phyloP scores from a whole-genome alignment of 768 basidiomycete genomes.

The Russula dissimulans region DNA sequence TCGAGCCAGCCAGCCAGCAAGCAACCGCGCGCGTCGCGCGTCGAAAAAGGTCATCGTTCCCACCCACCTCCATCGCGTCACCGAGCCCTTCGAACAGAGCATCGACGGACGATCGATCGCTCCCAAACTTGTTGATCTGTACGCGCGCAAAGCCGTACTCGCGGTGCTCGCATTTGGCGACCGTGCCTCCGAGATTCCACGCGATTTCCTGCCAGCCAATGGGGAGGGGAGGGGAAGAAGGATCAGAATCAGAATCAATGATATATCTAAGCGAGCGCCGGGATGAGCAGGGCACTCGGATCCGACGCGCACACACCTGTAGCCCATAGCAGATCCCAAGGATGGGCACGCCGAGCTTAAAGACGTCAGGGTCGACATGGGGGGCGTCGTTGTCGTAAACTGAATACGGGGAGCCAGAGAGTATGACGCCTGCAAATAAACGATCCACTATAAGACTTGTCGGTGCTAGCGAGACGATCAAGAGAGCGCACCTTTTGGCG shows the following conservation, averaged over 20 bases:
- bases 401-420: slow-evolving; percentile 97
- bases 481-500: slow-evolving; percentile 68
- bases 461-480: background rate
- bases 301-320: slow-evolving; percentile 45
- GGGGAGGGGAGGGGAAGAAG: background rate
- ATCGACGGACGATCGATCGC: slow-evolving; percentile 43
- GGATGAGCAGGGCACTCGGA: background rate
- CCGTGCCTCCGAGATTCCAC: slow-evolving; percentile 75
- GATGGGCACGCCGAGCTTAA: slow-evolving; percentile 80
- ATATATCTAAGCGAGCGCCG: background rate
- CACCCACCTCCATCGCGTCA: slow-evolving; percentile 84
- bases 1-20: no score
- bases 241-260: no score
- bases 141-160: slow-evolving; percentile 93
- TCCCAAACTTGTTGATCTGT: slow-evolving; percentile 55
- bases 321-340: slow-evolving; percentile 97
- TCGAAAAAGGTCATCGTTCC: slow-evolving; percentile 6
- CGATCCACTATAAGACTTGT: background rate
- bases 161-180: slow-evolving; percentile 79
- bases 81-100: slow-evolving; percentile 80
- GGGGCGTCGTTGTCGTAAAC: slow-evolving; percentile 92
- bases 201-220: slow-evolving; percentile 70
- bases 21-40: no score
- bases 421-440: slow-evolving; percentile 64
- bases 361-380: slow-evolving; percentile 88